phyloP scores from a whole-genome alignment of 106 monocot species.

The Dioscorea dumetorum region DNA sequence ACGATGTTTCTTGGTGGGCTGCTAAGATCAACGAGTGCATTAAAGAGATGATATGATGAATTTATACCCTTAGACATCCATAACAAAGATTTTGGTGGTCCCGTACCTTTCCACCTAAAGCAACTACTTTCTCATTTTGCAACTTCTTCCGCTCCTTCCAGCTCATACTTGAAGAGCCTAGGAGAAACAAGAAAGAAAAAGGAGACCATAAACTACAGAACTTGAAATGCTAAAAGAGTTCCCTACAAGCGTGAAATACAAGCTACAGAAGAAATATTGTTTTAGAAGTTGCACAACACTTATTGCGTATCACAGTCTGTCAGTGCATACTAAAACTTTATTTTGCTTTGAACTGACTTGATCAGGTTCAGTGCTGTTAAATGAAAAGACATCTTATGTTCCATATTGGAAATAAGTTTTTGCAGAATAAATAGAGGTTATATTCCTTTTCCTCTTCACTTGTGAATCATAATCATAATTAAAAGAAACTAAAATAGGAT shows the following conservation, averaged over 20 bases:
- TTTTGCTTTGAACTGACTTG: background rate
- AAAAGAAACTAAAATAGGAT: background rate
- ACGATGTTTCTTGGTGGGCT: conserved; percentile 37
- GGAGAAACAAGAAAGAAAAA: background rate
- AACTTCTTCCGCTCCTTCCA: conserved; percentile 67
- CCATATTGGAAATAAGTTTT: too few species aligned
- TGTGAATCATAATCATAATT: background rate
- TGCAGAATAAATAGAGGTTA: too few species aligned
- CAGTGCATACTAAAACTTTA: background rate
- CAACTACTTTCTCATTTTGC: conserved; percentile 37
- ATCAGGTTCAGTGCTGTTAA: too few species aligned
- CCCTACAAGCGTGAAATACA: background rate
- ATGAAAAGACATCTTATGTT: too few species aligned
- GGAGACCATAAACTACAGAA: background rate
- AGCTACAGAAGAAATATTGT: background rate
- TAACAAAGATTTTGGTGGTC: background rate
- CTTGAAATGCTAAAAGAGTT: background rate
- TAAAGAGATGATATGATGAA: background rate
- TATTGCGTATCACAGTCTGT: background rate
- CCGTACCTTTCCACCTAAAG: conserved; percentile 50
- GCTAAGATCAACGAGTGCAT: background rate
- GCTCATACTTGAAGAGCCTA: conserved; percentile 44
- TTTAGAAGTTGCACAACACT: background rate
- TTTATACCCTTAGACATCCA: background rate
- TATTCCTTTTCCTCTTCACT: background rate